Evolutionary conservation across 139 green algal genomes (phyloP).

Genomic region (Picochlorum sp.): DNA sequence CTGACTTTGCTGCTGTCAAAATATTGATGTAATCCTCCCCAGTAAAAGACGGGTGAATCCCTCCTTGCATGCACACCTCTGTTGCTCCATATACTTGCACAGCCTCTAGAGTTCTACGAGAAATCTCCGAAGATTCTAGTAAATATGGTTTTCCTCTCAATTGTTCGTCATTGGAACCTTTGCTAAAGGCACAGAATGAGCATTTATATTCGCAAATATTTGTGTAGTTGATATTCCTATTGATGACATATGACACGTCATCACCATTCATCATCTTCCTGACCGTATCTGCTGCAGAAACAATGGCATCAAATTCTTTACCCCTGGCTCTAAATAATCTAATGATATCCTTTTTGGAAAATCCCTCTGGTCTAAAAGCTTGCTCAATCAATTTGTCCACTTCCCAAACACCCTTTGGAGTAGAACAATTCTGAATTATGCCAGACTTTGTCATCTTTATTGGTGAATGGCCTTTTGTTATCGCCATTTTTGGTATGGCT

Average conservation of each 20-base stretch:
- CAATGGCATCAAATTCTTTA: constrained; percentile 50
- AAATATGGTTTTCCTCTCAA: constrained; percentile 69
- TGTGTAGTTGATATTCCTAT: constrained; percentile 93
- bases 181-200: constrained; percentile 70
- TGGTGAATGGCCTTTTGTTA: background rate
- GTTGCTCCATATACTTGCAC: constrained; percentile 67
- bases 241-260: constrained; percentile 62
- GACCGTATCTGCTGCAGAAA: constrained; percentile 51
- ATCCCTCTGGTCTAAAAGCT: background rate
- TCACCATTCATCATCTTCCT: constrained; percentile 49
- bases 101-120: constrained; percentile 55
- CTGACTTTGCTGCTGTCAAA: constrained; percentile 59
- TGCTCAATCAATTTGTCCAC: background rate
- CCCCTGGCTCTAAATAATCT: constrained; percentile 52
- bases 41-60: constrained; percentile 85
- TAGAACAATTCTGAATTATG: background rate
- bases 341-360: constrained; percentile 39
- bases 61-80: constrained; percentile 77
- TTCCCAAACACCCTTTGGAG: background rate
- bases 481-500: background rate
- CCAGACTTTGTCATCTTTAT: background rate
- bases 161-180: constrained; percentile 36
- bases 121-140: constrained; percentile 60
- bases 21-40: constrained; percentile 67
- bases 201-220: constrained; percentile 45